Percentiles rank a stretch among this genome's conserved stretches.
phyloP scores from a whole-genome alignment of 129 eudicot genomes.

The Solidago caesia region DNA sequence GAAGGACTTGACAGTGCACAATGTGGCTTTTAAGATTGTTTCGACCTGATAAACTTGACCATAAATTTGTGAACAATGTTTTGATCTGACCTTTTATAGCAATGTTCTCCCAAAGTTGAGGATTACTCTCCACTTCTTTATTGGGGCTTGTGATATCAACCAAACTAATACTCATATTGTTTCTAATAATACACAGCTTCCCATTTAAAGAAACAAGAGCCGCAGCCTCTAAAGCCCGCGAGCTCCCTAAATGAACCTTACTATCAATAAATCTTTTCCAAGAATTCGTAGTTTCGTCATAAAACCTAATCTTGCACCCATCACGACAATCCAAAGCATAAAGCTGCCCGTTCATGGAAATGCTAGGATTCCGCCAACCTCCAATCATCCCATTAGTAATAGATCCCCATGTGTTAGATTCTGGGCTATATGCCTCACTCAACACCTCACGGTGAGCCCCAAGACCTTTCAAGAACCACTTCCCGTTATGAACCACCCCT shows the following conservation, averaged over 20 bases:
- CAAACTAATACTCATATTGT: constrained; percentile 55
- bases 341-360: constrained; percentile 51
- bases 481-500: constrained; percentile 84
- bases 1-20: constrained; percentile 97
- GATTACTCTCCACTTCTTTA: constrained; percentile 82
- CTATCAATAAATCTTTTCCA: constrained; percentile 58
- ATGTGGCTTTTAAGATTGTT: constrained; percentile 87
- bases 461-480: constrained; percentile 94
- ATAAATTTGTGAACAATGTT: constrained; percentile 69
- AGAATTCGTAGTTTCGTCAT: constrained; percentile 49
- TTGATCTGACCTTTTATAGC: constrained; percentile 79
- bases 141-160: constrained; percentile 83
- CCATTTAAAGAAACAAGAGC: constrained; percentile 64
- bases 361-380: constrained; percentile 85
- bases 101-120: constrained; percentile 89
- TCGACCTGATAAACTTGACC: constrained; percentile 96
- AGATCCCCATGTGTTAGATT: constrained; percentile 65
- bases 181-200: constrained; percentile 48
- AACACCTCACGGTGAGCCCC: constrained; percentile 90
- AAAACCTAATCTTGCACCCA: constrained; percentile 64
- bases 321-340: constrained; percentile 61
- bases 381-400: constrained; percentile 83
- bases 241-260: constrained; percentile 59
- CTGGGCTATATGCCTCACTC: constrained; percentile 89
- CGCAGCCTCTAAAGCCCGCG: constrained; percentile 59